Evolutionary conservation across 129 eudicot species (phyloP), one percentile per base, ranked within the genome.

Genomic region (Arctium minus): DNA sequence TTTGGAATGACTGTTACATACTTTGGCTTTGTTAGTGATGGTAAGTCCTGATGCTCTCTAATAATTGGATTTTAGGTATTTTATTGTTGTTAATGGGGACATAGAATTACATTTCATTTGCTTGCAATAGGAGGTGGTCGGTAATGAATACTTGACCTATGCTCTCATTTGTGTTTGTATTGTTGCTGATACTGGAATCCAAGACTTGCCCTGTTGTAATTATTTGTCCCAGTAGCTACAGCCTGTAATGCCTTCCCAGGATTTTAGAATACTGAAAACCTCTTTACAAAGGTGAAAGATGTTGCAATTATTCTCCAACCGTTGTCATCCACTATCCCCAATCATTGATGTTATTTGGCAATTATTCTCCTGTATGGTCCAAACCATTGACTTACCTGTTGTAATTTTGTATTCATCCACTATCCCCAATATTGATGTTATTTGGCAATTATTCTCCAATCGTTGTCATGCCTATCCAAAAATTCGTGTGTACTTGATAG

Each of bases 11-110:
- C 99, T 1, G 99, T 96, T 70, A 73, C 99, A 38, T 96, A 96
- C 93, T 96, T 96, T 22, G 99, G 99, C 30, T 96, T 96, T 81
- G 82, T 96, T 70, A 90, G 99, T 86, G 99, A 96, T 81, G 99
- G 99, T 96, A 91, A 93, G 80, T 72, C 64, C 29, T 75, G 29
- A 31, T 31, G 38, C 73, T 83, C 77, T 33, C 6, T 50, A 40
- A 78, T 46, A 3, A 74, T 38, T n/a, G 50, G n/a, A 15, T 2
- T 56, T 68, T 64, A 46, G 77, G 37, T 36, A 8, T 29, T 62
- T 32, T 38, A 17, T 36, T 72, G 31, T 62, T 33, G 78, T 67
- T 80, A 37, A 74, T n/a, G 76, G 62, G 76, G 74, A 29, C 70
- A 38, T 37, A 50, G 42, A 65, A 67, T 48, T 84, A 73, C 3